Conservation (phyloP, 2,329 filamentous ascomycete genomes). For the Paradendryphiella salina region DNA sequence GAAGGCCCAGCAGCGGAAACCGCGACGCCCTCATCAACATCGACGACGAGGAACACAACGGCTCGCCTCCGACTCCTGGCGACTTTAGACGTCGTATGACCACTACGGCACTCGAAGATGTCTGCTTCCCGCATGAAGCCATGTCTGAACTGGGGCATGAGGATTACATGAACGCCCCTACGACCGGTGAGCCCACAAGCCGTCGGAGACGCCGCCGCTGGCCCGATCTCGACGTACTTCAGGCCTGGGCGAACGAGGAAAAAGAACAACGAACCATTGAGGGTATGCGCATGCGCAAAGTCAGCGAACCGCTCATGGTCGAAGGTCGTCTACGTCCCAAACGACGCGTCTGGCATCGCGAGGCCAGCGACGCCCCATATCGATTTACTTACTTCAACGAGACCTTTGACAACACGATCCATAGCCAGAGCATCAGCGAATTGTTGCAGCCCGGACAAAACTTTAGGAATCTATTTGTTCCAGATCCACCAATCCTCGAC, state of each 20-base stretch:
- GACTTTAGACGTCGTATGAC: constrained; percentile 45
- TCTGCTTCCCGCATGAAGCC: constrained; percentile 83
- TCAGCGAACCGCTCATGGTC: constrained; percentile 90
- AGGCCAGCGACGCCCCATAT: constrained; percentile 88
- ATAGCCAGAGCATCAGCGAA: constrained; percentile 93
- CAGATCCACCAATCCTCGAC: constrained; percentile 70
- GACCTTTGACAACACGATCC: constrained; percentile 92
- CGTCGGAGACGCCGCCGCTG: constrained; percentile 64
- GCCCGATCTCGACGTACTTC: constrained; percentile 81
- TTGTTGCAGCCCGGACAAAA: constrained; percentile 81
- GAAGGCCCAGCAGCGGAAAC: constrained; percentile 24
- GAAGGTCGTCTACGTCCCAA: constrained; percentile 84
- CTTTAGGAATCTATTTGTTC: constrained; percentile 87
- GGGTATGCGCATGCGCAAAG: constrained; percentile 82
- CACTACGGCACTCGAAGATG: constrained; percentile 76
- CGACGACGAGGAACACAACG: constrained; percentile 58
- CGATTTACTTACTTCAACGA: constrained; percentile 99
- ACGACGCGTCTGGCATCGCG: constrained; percentile 76
- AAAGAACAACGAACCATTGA: constrained; percentile 81
- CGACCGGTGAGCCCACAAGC: constrained; percentile 48
- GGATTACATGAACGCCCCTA: constrained; percentile 60
- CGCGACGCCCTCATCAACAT: constrained; percentile 57
- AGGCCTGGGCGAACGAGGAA: constrained; percentile 88
- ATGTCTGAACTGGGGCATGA: constrained; percentile 83
- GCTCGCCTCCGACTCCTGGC: constrained; percentile 30